Evolutionary conservation across 805 yeast species (phyloP).

Genomic region (Myxozyma neglecta): DNA sequence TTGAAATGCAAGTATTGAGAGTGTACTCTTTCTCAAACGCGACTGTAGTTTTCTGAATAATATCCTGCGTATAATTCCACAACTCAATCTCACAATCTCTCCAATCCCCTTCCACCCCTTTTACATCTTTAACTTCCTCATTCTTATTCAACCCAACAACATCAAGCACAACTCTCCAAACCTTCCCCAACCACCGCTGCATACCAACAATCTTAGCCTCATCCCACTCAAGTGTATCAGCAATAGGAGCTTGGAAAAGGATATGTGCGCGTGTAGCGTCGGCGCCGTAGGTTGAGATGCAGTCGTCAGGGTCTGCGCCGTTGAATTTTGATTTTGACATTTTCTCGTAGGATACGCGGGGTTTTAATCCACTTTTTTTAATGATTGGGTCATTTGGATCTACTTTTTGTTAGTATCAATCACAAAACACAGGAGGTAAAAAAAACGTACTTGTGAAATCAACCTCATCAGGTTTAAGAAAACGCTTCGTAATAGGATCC

Average conservation of each 20-base stretch:
- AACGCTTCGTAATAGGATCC: conserved; percentile 71
- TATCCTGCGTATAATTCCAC: conserved; percentile 57
- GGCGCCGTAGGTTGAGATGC: conserved; percentile 77
- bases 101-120: background rate
- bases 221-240: conserved; percentile 85
- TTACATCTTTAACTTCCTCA: too few species aligned
- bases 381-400: conserved; percentile 46
- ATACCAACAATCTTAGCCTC: conserved; percentile 82
- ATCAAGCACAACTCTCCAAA: conserved; percentile 37
- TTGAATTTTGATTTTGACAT: conserved; percentile 96
- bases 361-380: conserved; percentile 51
- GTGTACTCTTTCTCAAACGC: too few species aligned
- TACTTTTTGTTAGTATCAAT: background rate
- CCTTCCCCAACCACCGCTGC: conserved; percentile 78
- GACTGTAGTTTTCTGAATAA: too few species aligned
- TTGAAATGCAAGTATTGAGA: too few species aligned
- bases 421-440: conserved; percentile 27
- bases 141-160: conserved; percentile 4
- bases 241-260: conserved; percentile 85
- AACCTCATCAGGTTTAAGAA: conserved; percentile 76
- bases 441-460: conserved; percentile 41
- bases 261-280: conserved; percentile 94
- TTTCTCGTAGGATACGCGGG: conserved; percentile 70
- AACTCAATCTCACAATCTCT: conserved; percentile 49
- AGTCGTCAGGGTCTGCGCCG: conserved; percentile 85